phyloP scores from a whole-genome alignment of 1,284 basidiomycete genomes.

The Omphalotus olearius region DNA sequence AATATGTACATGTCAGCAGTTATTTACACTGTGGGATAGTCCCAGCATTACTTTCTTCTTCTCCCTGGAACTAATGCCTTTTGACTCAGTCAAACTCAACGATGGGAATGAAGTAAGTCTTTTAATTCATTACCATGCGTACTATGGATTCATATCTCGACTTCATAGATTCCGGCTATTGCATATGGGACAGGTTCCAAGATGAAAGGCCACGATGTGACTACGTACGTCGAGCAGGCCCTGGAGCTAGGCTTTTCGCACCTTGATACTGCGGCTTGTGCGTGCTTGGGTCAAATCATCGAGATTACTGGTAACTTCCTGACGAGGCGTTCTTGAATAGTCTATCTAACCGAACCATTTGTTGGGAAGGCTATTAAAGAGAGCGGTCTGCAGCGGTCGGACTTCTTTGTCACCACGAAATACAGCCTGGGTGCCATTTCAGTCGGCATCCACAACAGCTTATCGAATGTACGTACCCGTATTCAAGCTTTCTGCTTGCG shows the following conservation, averaged over 20 bases:
- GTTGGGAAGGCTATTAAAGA: constrained; percentile 40
- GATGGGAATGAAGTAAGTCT: constrained; percentile 5
- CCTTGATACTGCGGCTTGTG: constrained; percentile 45
- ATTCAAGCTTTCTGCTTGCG: not conserved
- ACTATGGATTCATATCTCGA: not conserved
- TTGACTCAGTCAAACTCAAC: not conserved
- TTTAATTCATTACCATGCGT: not conserved
- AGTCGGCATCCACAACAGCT: constrained; percentile 52
- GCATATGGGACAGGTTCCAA: constrained; percentile 26
- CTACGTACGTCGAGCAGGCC: constrained; percentile 34
- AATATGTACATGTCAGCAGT: too few relatives aligned
- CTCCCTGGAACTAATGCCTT: too few relatives aligned
- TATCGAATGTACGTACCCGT: constrained; percentile 43
- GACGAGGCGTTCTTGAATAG: not conserved
- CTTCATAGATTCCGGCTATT: constrained; percentile 24
- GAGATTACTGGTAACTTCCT: too few relatives aligned
- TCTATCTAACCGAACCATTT: constrained; percentile 46
- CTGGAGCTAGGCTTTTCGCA: constrained; percentile 43
- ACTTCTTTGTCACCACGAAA: constrained; percentile 54
- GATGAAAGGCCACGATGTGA: constrained; percentile 22
- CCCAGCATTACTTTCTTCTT: too few relatives aligned
- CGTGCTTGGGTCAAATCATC: too few relatives aligned
- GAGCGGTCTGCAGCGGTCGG: constrained; percentile 38
- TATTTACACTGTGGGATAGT: too few relatives aligned
- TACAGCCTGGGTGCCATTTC: constrained; percentile 54